Evolutionary conservation across 495 filamentous ascomycete genomes (phyloP).

Genomic region (Tetracladium setigerum): DNA sequence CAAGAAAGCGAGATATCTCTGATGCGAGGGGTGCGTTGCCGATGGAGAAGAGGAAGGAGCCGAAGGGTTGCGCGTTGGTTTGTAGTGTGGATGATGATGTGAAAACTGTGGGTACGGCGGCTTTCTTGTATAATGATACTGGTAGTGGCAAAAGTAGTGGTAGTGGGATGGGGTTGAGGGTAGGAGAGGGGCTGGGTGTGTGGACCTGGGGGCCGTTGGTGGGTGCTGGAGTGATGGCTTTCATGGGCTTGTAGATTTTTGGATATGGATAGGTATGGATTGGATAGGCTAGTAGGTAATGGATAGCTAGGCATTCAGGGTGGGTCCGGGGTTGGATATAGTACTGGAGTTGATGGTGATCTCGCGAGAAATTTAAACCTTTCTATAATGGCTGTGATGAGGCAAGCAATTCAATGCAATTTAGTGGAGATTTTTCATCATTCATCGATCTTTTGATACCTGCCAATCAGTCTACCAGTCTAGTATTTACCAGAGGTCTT

Average conservation of each 20-base stretch:
- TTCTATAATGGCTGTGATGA: no score
- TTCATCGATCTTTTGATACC: no score
- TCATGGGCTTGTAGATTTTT: constrained; percentile 2
- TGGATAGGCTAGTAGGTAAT: no score
- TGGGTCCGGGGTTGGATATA: no score
- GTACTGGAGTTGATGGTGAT: no score
- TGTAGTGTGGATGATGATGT: constrained; percentile 42
- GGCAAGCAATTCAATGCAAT: no score
- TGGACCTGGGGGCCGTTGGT: constrained; percentile 13
- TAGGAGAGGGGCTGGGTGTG: background rate
- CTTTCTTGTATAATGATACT: constrained; percentile 33
- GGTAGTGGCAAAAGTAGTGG: no score
- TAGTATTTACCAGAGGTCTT: no score
- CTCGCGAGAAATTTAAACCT: no score
- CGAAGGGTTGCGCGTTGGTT: constrained; percentile 28
- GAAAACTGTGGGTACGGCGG: constrained; percentile 31
- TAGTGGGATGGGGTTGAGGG: background rate
- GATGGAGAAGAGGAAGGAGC: constrained; percentile 9
- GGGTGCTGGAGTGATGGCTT: background rate
- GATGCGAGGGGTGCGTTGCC: background rate
- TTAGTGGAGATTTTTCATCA: no score
- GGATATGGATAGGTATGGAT: background rate
- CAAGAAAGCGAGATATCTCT: constrained; percentile 2
- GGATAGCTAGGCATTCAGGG: no score
- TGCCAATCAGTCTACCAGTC: no score